A percentile compares a stretch with the other conserved stretches of the same genome.
Evolutionary conservation across 208 protist genomes (phyloP).

Genomic region (Leishmania martiniquensis): DNA sequence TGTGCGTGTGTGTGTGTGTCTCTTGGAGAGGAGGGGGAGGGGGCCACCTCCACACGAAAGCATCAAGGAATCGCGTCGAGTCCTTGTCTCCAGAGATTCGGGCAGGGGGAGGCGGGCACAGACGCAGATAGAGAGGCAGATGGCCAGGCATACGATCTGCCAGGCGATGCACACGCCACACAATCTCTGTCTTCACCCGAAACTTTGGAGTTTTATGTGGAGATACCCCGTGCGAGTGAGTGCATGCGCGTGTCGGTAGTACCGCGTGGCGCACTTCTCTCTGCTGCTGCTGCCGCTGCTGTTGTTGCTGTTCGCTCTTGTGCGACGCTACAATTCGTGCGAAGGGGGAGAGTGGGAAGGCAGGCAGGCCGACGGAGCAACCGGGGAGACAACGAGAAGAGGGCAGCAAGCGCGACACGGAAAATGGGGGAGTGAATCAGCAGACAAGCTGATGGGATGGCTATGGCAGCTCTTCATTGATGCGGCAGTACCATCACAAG

Average conservation of each 20-base stretch:
- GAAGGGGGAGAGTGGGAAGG: not conserved
- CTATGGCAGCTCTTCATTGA: not conserved
- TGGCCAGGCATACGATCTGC: not conserved
- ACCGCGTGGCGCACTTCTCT: not conserved
- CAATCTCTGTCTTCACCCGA: not conserved
- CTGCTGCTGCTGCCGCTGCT: no score
- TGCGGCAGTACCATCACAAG: not conserved
- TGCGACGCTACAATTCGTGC: no score
- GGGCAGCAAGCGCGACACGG: not conserved
- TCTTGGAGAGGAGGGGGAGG: no score
- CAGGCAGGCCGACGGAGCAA: not conserved
- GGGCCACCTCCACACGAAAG: not conserved
- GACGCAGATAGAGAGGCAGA: not conserved
- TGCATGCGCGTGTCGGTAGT: not conserved
- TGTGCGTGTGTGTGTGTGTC: not conserved
- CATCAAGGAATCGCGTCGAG: not conserved
- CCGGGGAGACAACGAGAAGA: not conserved
- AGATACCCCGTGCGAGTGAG: not conserved
- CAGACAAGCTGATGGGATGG: not conserved
- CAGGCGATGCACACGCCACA: not conserved
- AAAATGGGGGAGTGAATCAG: not conserved
- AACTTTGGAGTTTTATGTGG: not conserved
- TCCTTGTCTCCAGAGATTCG: not conserved
- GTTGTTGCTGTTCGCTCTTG: not conserved
- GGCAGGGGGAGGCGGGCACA: not conserved